Percentiles rank a stretch among this genome's conserved stretches.
Evolutionary conservation across 495 filamentous ascomycete species (phyloP).

Genomic region (Talaromyces liani): DNA sequence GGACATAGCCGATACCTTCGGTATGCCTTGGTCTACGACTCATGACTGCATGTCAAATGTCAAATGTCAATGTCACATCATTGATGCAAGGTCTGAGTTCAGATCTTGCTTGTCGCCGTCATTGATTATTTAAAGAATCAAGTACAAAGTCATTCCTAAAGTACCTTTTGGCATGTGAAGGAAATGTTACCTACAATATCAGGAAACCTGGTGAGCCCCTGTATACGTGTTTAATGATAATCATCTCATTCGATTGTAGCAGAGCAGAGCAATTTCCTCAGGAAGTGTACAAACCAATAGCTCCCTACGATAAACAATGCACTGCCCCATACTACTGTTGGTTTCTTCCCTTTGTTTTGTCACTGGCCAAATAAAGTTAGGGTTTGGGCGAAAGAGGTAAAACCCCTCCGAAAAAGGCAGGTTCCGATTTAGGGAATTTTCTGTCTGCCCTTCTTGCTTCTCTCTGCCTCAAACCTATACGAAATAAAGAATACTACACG

Average conservation of each 20-base stretch:
- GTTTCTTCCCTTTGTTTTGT: background rate
- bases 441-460: background rate
- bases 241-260: too few species aligned
- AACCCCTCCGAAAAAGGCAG: background rate
- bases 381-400: slow-evolving; percentile 1
- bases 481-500: background rate
- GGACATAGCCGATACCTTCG: too few species aligned
- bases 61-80: background rate
- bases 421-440: slow-evolving; percentile 1
- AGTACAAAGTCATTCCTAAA: too few species aligned
- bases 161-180: background rate
- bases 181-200: background rate
- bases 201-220: background rate
- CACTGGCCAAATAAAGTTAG: background rate
- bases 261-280: too few species aligned
- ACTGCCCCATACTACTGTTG: background rate
- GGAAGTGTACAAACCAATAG: background rate
- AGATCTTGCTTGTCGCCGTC: background rate
- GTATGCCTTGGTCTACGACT: too few species aligned
- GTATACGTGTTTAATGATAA: background rate
- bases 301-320: background rate
- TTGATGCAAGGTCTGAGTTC: background rate
- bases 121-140: background rate
- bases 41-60: background rate
- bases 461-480: background rate